A percentile compares a stretch with the other conserved stretches of the same genome.
These are phyloP conservation scores for Terfezia boudieri DNA, from an alignment of 495 filamentous ascomycete genomes.

Conservation along the genomic window DNA sequence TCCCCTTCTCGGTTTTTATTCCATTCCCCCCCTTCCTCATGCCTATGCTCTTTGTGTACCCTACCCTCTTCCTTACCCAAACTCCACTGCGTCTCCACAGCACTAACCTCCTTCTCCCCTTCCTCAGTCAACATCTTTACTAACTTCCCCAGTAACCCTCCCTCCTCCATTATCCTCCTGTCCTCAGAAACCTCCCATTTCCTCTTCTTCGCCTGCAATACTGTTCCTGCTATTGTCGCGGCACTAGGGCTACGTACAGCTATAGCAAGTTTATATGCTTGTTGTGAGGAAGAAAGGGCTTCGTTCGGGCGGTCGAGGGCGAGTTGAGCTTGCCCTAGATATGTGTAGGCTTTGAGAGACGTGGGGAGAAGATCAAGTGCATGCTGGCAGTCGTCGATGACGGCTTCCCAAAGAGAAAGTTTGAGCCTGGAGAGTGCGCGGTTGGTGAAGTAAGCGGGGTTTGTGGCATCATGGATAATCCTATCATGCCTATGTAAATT, in stretches of 20 bases:
- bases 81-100: slow-evolving; percentile 18
- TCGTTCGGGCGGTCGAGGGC: slow-evolving; percentile 49
- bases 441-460: slow-evolving; percentile 58
- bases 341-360: slow-evolving; percentile 63
- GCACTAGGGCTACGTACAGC: slow-evolving; percentile 26
- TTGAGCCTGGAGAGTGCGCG: slow-evolving; percentile 64
- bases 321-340: slow-evolving; percentile 66
- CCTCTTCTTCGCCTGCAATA: slow-evolving; percentile 60
- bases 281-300: slow-evolving; percentile 45
- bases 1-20: slow-evolving; percentile 11
- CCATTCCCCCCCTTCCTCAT: slow-evolving; percentile 31
- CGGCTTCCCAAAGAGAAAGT: slow-evolving; percentile 47
- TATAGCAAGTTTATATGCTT: slow-evolving; percentile 53
- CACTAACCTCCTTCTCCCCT: slow-evolving; percentile 28
- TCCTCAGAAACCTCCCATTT: slow-evolving; percentile 36
- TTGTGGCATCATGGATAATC: slow-evolving; percentile 26
- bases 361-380: slow-evolving; percentile 43
- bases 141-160: slow-evolving; percentile 3
- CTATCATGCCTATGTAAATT: no score
- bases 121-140: slow-evolving; percentile 24
- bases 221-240: slow-evolving; percentile 38
- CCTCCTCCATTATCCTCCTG: slow-evolving; percentile 26
- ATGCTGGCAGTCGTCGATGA: slow-evolving; percentile 53
- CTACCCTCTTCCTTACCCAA: slow-evolving; percentile 30
- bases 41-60: slow-evolving; percentile 27